Evolutionary conservation across 805 yeast genomes (phyloP), one percentile per base, ranked within the genome.

Genomic region (Candida verbasci): DNA sequence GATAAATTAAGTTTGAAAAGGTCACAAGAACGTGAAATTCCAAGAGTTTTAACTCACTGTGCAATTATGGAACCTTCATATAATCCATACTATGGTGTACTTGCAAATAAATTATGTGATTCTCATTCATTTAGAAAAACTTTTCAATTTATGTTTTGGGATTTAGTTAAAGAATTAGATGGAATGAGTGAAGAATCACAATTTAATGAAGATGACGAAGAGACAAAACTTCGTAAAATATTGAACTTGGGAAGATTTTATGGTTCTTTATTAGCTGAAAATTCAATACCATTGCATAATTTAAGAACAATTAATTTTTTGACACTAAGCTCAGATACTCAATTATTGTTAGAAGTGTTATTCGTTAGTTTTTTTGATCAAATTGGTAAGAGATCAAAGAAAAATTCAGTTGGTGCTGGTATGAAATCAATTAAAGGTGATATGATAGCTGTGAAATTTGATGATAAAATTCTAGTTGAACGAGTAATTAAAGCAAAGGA

Each of bases 61-160:
- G 80, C 88, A 12, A 76, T 83, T 1, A 74, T 82, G 49, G 98
- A 93, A 59, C 74, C 82, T 18, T 74, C 75, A 0, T 89, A 83
- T 65, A 93, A 93, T 53, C 97, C 97, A 2, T 93, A 83, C 56
- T 93, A 93, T 57, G 85, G 89, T 0, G 60, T 84, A 17, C 72
- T 93, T 23, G 94, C 95, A 0, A 70, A 71, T 17, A 85, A 84
- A 49, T 60, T 89, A 18, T 84, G 96, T 50, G 80, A 80, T 21
- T 75, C 76, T 16, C 95, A 87, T 48, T 68, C 79, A 2, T 62
- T 84, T 56, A 74, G 85, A 53, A 88, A 89, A 58, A 78, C 95
- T 0, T 82, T 93, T 49, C 97, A 91, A 53, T 88, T 93, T 55
- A 68, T 78, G 48, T 68, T 93, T 27, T 93, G 97, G 97, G 96